Evolutionary conservation across 176 grass and related monocot genomes (phyloP).

Genomic region (Thinopyrum elongatum): DNA sequence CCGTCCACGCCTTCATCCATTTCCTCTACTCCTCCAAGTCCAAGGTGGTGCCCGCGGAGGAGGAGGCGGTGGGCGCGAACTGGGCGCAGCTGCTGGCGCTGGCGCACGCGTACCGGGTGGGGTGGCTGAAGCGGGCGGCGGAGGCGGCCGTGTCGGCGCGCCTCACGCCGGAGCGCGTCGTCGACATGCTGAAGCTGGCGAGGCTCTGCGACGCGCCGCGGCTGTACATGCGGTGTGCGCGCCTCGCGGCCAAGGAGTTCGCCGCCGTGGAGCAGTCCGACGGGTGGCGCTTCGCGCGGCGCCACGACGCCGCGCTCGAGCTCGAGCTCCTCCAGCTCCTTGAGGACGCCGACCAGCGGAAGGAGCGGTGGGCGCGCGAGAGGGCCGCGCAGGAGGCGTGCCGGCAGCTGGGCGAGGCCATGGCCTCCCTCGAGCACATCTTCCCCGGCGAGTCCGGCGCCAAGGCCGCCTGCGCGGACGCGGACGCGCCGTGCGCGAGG

Average conservation of each 20-base stretch:
- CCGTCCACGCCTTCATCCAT: slow-evolving; percentile 65
- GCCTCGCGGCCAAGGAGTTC: slow-evolving; percentile 56
- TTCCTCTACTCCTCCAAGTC: slow-evolving; percentile 57
- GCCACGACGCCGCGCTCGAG: slow-evolving; percentile 60
- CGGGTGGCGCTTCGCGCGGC: slow-evolving; percentile 70
- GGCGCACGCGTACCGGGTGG: slow-evolving; percentile 73
- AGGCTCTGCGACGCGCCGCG: slow-evolving; percentile 76
- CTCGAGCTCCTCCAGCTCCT: slow-evolving; percentile 62
- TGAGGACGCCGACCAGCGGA: slow-evolving; percentile 46
- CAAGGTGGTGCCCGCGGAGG: slow-evolving; percentile 22
- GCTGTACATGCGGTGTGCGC: slow-evolving; percentile 63
- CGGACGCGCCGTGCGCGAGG: not conserved
- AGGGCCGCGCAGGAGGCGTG: slow-evolving; percentile 43
- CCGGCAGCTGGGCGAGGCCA: slow-evolving; percentile 58
- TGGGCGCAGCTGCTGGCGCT: slow-evolving; percentile 71
- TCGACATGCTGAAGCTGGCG: slow-evolving; percentile 82
- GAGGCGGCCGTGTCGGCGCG: slow-evolving; percentile 53
- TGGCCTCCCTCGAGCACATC: slow-evolving; percentile 61
- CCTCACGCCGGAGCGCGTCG: slow-evolving; percentile 43
- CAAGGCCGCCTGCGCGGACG: not conserved
- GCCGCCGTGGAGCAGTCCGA: slow-evolving; percentile 55
- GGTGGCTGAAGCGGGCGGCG: slow-evolving; percentile 69
- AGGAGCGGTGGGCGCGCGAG: slow-evolving; percentile 46
- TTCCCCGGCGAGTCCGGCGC: slow-evolving; percentile 7
- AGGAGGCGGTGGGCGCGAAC: slow-evolving; percentile 40